Evolutionary conservation across 108 stramenopile genomes (phyloP).

Genomic region (Skeletonema tropicum): DNA sequence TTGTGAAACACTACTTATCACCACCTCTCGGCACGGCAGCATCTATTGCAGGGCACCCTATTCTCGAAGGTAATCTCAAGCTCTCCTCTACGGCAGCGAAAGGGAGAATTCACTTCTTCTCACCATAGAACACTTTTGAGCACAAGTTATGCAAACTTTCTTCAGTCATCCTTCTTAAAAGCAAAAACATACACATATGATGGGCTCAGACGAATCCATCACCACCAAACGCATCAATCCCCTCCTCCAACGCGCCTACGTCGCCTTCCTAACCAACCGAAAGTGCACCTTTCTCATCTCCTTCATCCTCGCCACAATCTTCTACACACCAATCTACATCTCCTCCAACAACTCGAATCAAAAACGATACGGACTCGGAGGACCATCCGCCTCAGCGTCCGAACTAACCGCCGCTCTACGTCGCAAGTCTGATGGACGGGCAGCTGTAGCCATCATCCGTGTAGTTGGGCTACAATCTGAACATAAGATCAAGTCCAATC

Average conservation of each 20-base stretch:
- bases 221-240: neutral
- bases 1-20: no score
- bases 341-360: neutral
- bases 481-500: neutral
- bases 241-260: conserved; percentile 3
- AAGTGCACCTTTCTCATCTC: conserved; percentile 21
- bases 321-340: conserved; percentile 9
- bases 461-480: conserved; percentile 10
- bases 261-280: conserved; percentile 21
- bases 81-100: no score
- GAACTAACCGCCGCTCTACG: conserved; percentile 32
- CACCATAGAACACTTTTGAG: no score
- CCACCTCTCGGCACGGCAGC: no score
- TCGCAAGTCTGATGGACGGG: conserved; percentile 37
- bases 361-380: conserved; percentile 40
- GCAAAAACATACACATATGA: neutral
- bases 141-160: no score
- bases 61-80: no score
- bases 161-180: no score
- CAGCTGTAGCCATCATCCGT: conserved; percentile 50
- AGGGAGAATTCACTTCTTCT: no score
- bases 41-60: no score
- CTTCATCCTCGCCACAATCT: conserved; percentile 16
- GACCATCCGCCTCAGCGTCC: conserved; percentile 17
- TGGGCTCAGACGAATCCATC: conserved; percentile 1